Evolutionary conservation across 2,329 filamentous ascomycete genomes (phyloP).

Genomic region (Sporothrix sp.): DNA sequence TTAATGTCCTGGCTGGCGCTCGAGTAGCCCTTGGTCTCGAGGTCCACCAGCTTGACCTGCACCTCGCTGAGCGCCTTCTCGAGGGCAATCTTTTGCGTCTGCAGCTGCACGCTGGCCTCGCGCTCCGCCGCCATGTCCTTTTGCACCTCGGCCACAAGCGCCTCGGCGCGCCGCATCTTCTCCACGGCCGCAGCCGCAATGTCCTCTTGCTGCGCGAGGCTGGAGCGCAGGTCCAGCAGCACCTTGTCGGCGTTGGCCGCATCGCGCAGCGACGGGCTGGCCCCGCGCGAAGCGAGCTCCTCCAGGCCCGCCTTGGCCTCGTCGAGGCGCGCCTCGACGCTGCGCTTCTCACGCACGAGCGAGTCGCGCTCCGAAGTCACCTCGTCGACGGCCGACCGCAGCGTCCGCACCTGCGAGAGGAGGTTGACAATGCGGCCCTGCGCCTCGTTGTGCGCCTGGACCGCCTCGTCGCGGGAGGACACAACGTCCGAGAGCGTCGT

Average conservation of each 20-base stretch:
- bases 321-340: slow-evolving; percentile 70
- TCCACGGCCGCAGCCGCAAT: slow-evolving; percentile 84
- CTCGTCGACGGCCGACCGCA: slow-evolving; percentile 80
- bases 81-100: slow-evolving; percentile 79
- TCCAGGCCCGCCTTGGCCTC: slow-evolving; percentile 86
- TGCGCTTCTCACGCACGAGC: slow-evolving; percentile 80
- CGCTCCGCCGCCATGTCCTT: slow-evolving; percentile 84
- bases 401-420: slow-evolving; percentile 75
- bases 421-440: slow-evolving; percentile 87
- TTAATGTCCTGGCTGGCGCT: slow-evolving; percentile 90
- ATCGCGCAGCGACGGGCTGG: slow-evolving; percentile 79
- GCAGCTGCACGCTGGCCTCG: slow-evolving; percentile 68
- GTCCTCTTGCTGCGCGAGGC: slow-evolving; percentile 85
- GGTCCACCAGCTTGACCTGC: slow-evolving; percentile 79
- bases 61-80: slow-evolving; percentile 88
- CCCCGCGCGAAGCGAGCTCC: slow-evolving; percentile 72
- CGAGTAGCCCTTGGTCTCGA: slow-evolving; percentile 95
- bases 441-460: slow-evolving; percentile 86
- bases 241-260: slow-evolving; percentile 73
- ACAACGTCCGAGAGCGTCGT: slow-evolving; percentile 80
- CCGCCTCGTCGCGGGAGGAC: slow-evolving; percentile 86
- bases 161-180: slow-evolving; percentile 93
- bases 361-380: slow-evolving; percentile 75
- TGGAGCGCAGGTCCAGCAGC: slow-evolving; percentile 76
- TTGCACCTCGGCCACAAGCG: slow-evolving; percentile 77